Conservation (phyloP, 2,329 filamentous ascomycete species). For the Pseudogymnoascus sp. region DNA sequence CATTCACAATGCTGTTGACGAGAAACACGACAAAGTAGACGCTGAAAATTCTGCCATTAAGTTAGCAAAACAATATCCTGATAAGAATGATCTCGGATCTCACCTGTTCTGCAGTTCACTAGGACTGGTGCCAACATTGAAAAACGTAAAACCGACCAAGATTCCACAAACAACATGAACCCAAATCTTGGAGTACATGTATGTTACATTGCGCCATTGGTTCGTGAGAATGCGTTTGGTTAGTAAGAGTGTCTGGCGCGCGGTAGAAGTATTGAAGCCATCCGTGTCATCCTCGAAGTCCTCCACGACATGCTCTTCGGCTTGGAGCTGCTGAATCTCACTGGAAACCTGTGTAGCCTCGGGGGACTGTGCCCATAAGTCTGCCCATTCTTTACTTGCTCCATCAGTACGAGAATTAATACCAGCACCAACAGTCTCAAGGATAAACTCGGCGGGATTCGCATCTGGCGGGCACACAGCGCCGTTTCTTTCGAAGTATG, state of each 20-base stretch:
- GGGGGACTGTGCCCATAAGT: slow-evolving; percentile 60
- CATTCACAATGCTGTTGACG: slow-evolving; percentile 49
- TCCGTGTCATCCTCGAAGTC: too few relatives aligned
- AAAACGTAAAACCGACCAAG: slow-evolving; percentile 56
- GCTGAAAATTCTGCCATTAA: slow-evolving; percentile 55
- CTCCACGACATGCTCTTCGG: too few relatives aligned
- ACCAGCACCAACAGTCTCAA: slow-evolving; percentile 17
- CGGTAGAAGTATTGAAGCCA: slow-evolving; percentile 60
- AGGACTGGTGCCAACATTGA: slow-evolving; percentile 46
- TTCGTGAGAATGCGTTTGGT: slow-evolving; percentile 64
- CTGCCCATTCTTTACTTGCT: slow-evolving; percentile 54
- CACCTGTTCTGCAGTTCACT: slow-evolving; percentile 38
- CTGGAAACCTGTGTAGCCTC: slow-evolving; percentile 47
- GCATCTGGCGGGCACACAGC: slow-evolving; percentile 43
- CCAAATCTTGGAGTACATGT: slow-evolving; percentile 71
- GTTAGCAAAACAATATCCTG: slow-evolving; percentile 17
- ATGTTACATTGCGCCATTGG: slow-evolving; percentile 70
- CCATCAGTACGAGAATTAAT: slow-evolving; percentile 20
- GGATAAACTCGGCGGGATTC: slow-evolving; percentile 42
- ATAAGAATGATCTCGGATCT: slow-evolving; percentile 22
- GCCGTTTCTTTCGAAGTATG: slow-evolving; percentile 56
- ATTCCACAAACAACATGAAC: slow-evolving; percentile 49
- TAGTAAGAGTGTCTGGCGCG: slow-evolving; percentile 55
- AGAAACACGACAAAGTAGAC: slow-evolving; percentile 59
- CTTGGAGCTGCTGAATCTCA: too few relatives aligned